Evolutionary conservation across 495 filamentous ascomycete genomes (phyloP), one percentile per base, ranked within the genome.

Genomic region (Penicillium verhagenii): DNA sequence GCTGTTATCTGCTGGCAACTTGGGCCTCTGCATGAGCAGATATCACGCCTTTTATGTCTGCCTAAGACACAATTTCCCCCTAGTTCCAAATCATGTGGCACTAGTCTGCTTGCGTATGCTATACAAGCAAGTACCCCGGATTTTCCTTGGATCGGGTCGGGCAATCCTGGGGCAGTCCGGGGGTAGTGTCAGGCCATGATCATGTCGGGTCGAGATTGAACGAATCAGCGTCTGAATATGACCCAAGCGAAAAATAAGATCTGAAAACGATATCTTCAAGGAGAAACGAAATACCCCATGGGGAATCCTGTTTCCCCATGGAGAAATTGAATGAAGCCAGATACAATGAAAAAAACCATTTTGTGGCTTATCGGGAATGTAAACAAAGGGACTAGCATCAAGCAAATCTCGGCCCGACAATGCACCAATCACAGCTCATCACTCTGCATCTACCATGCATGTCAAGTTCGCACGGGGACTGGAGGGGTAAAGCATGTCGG

Each of bases 401-500:
- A 48, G n/a, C 46, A 26, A n/a, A 35, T 50, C 16, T 45, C 50
- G 19, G 39, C 3, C 29, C 28, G 45, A 39, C 11, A 53, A 47
- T 43, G 19, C 2, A 44, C 53, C 47, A 39, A 57, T 52, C 33
- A 47, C 18, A 26, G 25, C 5, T 14, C 42, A 25, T 6, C 11
- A 33, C 7, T 1, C 6, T 16, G n/a, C 33, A 45, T 26, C 4
- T 16, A n/a, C n/a, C n/a, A n/a, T n/a, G n/a, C n/a, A n/a, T n/a
- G n/a, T 7, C 11, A 5, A 2, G 14, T 25, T 35, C 33, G 47
- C 33, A 16, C 13, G 47, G 38, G 31, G 16, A 18, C 13, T 20
- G 23, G 56, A 51, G 56, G 56, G 56, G 56, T 58, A 50, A 44
- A 3, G 18, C 18, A 47, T 58, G 25, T 58, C 51, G 56, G 51